phyloP scores from a whole-genome alignment of 352 stramenopile species.

The Pythium folliculosum region DNA sequence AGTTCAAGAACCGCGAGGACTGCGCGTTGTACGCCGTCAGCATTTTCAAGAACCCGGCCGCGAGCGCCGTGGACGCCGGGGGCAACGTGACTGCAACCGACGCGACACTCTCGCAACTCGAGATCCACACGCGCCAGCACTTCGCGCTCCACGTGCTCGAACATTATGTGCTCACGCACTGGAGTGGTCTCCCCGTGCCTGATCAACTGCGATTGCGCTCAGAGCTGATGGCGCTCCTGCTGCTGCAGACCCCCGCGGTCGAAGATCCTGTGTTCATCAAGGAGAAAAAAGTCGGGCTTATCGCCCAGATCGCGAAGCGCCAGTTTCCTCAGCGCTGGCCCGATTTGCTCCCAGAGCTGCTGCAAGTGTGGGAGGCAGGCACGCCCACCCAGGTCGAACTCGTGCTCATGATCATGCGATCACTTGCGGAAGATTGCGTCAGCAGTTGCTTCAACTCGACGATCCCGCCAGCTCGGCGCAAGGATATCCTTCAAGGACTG shows the following conservation, averaged over 20 bases:
- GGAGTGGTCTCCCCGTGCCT: conserved; percentile 42
- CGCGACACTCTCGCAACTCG: conserved; percentile 26
- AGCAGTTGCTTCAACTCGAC: conserved; percentile 80
- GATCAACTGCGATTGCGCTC: conserved; percentile 52
- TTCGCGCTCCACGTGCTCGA: conserved; percentile 83
- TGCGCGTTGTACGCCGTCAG: conserved; percentile 73
- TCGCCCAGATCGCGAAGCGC: conserved; percentile 74
- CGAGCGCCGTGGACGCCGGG: conserved; percentile 24
- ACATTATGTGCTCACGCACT: conserved; percentile 63
- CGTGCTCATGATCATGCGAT: conserved; percentile 70
- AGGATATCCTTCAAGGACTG: conserved; percentile 78
- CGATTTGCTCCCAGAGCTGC: conserved; percentile 59
- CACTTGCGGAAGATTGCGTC: conserved; percentile 77
- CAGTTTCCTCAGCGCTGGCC: conserved; percentile 85
- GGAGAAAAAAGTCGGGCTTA: conserved; percentile 77
- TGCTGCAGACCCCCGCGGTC: conserved; percentile 29
- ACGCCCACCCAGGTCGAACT: conserved; percentile 56
- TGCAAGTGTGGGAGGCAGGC: conserved; percentile 62
- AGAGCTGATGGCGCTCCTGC: conserved; percentile 61
- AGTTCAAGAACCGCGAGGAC: conserved; percentile 70
- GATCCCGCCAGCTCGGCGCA: conserved; percentile 68
- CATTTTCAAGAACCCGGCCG: conserved; percentile 61
- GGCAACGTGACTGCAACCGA: conserved; percentile 7
- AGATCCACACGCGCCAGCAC: conserved; percentile 61
- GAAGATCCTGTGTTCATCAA: conserved; percentile 67